phyloP scores from a whole-genome alignment of 1,139 yeast genomes.

The Yamadazyma diddensiae region DNA sequence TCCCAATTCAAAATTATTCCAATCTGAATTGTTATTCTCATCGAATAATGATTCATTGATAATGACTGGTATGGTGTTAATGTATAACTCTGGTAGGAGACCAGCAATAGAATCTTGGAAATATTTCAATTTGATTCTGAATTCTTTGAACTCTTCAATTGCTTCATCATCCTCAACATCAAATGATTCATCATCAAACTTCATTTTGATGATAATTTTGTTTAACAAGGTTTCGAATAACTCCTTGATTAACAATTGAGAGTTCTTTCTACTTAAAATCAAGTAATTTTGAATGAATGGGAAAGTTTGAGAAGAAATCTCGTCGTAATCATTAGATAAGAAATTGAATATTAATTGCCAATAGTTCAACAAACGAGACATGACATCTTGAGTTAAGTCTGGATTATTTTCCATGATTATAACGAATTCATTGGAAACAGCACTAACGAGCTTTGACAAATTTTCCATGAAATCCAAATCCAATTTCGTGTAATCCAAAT shows the following conservation, averaged over 20 bases:
- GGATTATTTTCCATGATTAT: slow-evolving; percentile 53
- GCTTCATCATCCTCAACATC: slow-evolving; percentile 64
- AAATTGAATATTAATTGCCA: slow-evolving; percentile 75
- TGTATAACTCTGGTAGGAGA: slow-evolving; percentile 68
- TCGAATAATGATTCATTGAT: slow-evolving; percentile 58
- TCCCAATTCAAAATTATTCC: slow-evolving; percentile 88
- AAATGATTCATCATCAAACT: slow-evolving; percentile 71
- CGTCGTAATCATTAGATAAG: slow-evolving; percentile 81
- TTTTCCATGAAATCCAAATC: slow-evolving; percentile 69
- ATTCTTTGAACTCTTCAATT: slow-evolving; percentile 75
- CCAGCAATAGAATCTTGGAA: slow-evolving; percentile 86
- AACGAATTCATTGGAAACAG: slow-evolving; percentile 73
- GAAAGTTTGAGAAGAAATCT: slow-evolving; percentile 78
- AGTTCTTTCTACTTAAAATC: slow-evolving; percentile 61
- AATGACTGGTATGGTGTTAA: slow-evolving; percentile 65
- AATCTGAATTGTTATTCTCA: slow-evolving; percentile 33
- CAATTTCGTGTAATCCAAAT: slow-evolving; percentile 3
- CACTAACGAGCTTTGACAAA: slow-evolving; percentile 70
- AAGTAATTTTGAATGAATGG: slow-evolving; percentile 77
- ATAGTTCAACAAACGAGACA: slow-evolving; percentile 35
- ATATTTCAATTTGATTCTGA: slow-evolving; percentile 66
- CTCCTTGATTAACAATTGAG: slow-evolving; percentile 34
- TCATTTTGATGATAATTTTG: slow-evolving; percentile 74
- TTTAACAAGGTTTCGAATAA: slow-evolving; percentile 62
- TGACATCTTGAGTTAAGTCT: slow-evolving; percentile 42